Evolutionary conservation across 768 basidiomycete species (phyloP).

Genomic region (Mycena polygramma): DNA sequence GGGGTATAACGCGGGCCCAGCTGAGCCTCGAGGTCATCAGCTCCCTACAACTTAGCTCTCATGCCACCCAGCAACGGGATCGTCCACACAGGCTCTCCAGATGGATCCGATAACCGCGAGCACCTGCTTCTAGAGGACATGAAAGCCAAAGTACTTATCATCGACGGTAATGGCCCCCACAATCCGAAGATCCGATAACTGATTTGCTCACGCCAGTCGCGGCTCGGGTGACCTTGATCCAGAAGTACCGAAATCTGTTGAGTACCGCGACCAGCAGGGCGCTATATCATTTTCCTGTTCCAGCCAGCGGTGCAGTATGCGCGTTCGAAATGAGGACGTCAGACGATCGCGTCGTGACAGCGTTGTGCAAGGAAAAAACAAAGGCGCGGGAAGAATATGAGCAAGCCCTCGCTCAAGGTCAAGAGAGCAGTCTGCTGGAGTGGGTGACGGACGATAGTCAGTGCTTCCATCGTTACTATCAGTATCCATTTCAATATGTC

Average conservation of each 20-base stretch:
- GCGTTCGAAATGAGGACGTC: conserved; percentile 63
- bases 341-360: conserved; percentile 58
- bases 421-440: conserved; percentile 60
- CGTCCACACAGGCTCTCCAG: conserved; percentile 43
- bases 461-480: conserved; percentile 34
- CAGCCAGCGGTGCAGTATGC: conserved; percentile 66
- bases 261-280: conserved; percentile 56
- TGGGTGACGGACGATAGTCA: conserved; percentile 66
- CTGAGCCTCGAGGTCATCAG: conserved; percentile 27
- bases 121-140: conserved; percentile 59
- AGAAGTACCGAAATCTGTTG: conserved; percentile 56
- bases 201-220: conserved; percentile 50
- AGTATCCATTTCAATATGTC: not conserved
- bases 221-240: conserved; percentile 56
- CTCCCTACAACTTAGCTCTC: conserved; percentile 9
- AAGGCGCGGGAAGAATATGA: conserved; percentile 57
- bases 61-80: conserved; percentile 46
- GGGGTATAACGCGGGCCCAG: conserved; percentile 29
- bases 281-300: conserved; percentile 72
- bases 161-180: conserved; percentile 53
- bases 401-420: conserved; percentile 55
- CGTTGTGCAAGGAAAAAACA: conserved; percentile 62
- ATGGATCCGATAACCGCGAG: conserved; percentile 38
- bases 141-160: conserved; percentile 53
- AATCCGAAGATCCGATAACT: not conserved